Evolutionary conservation across 2,329 filamentous ascomycete species (phyloP), one percentile per base, ranked within the genome.

Genomic region (Microcyclospora pomicola): DNA sequence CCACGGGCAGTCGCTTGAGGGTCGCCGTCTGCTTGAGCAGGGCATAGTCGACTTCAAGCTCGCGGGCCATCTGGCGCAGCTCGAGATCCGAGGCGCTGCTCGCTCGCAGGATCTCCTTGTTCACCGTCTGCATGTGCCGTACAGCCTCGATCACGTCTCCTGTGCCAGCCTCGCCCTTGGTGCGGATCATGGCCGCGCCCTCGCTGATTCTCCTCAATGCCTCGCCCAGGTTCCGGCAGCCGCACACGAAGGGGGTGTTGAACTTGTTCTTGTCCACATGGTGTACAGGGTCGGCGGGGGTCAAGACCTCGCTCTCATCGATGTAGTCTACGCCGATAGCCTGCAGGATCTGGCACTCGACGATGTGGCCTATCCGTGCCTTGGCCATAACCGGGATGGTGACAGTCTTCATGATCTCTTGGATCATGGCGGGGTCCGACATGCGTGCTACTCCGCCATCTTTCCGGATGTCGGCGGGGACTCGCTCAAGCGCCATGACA

Each of bases 351-450:
- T 83, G 88, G 68, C 87, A 95, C 69, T 98, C 91, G 54, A 95
- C 88, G 51, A 95, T 87, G 67, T 98, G 91, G 29, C 91, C 91
- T 59, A 96, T 98, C 58, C 91, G 77, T 15, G 88, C 88, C 69
- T 98, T 98, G 47, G 91, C 91, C 91, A 98, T 96, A 62, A 98
- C 91, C 52, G 91, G 91, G 54, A 96, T 95, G 38, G 88, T 96
- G 34, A 96, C 91, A 31, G 86, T 79, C 2, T 72, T 76, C 77
- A 95, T 92, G 60, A 98, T 96, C 62, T 87, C 83, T 65, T 82
- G 81, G 72, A 96, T 96, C 75, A 95, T 83, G 52, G 73, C 68
- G 2, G 91, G 91, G 66, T 96, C 88, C 2, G 82, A 91, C 91
- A 98, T 98, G 63, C 91, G 82, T 10, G 86, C 86, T 15, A 98